These are phyloP conservation scores for Podaxis carcinomalis DNA, from an alignment of 768 basidiomycete species.

Conservation along the genomic window DNA sequence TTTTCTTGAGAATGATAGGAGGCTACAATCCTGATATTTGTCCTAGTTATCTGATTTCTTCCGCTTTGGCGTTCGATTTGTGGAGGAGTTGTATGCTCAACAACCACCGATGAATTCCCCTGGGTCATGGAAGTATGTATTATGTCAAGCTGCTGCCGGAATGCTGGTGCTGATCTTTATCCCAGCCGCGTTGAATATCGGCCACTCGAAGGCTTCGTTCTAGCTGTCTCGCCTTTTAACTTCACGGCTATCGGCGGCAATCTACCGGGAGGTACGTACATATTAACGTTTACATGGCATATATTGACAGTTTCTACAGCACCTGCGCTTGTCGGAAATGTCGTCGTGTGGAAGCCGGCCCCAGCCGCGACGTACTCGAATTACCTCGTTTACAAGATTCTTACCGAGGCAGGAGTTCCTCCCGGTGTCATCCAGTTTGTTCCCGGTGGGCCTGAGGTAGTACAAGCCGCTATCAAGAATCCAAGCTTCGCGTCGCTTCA, in stretches of 20 bases:
- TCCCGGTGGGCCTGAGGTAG: conserved; percentile 86
- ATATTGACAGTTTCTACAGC: conserved; percentile 33
- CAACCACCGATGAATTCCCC: conserved; percentile 85
- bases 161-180: background rate
- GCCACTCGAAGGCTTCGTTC: conserved; percentile 95
- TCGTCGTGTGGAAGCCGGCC: conserved; percentile 95
- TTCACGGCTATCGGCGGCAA: conserved; percentile 98
- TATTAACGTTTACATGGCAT: background rate
- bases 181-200: conserved; percentile 91
- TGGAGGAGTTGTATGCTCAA: conserved; percentile 89
- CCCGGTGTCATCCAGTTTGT: conserved; percentile 96
- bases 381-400: conserved; percentile 87
- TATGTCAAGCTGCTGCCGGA: background rate
- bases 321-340: conserved; percentile 93
- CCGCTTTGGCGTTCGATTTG: conserved; percentile 94
- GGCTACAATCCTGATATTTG: background rate
- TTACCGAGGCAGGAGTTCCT: conserved; percentile 92
- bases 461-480: conserved; percentile 78
- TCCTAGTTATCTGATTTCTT: conserved; percentile 84
- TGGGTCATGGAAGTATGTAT: conserved; percentile 90
- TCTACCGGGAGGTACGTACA: conserved; percentile 61
- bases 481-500: conserved; percentile 83
- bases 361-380: conserved; percentile 94
- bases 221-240: conserved; percentile 98
- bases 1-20: background rate